Percentiles rank a stretch among this genome's conserved stretches.
phyloP scores from a whole-genome alignment of 139 green algal species.

The Bryopsis sp. region DNA sequence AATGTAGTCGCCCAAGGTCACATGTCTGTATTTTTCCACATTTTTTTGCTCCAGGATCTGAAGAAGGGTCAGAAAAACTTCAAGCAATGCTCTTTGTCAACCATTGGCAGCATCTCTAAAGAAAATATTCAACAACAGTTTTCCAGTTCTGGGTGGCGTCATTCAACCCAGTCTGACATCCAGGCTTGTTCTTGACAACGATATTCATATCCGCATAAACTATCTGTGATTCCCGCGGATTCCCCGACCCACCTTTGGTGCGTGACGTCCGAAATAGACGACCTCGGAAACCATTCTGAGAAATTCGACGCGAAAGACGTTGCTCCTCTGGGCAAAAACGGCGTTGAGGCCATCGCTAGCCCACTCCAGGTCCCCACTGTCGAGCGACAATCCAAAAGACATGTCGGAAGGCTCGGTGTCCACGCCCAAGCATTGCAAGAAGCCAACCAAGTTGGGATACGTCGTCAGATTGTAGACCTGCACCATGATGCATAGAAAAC shows the following conservation, averaged over 20 bases:
- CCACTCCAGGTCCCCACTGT: conserved; percentile 81
- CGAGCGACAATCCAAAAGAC: conserved; percentile 82
- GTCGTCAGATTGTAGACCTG: conserved; percentile 92
- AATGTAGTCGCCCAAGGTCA: conserved; percentile 78
- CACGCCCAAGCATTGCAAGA: conserved; percentile 81
- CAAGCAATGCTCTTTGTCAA: too few species aligned
- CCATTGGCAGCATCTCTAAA: too few species aligned
- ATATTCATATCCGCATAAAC: too few species aligned
- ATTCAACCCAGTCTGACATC: too few species aligned
- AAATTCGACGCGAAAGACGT: conserved; percentile 60
- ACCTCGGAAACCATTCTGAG: conserved; percentile 84
- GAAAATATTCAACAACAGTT: neutral
- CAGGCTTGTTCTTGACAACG: neutral
- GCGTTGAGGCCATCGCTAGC: conserved; percentile 59
- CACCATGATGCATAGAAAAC: neutral
- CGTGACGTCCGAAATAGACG: conserved; percentile 72
- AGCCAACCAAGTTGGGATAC: conserved; percentile 86
- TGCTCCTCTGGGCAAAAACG: conserved; percentile 76
- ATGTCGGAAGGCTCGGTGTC: conserved; percentile 84
- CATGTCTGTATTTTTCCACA: conserved; percentile 32
- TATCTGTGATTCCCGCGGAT: too few species aligned
- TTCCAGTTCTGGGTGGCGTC: too few species aligned
- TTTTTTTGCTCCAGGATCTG: conserved; percentile 43
- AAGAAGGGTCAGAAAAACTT: neutral
- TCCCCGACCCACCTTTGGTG: conserved; percentile 48